These are phyloP conservation scores for Salvia sclarea DNA, from an alignment of 305 asterid species.

Conservation along the genomic window DNA sequence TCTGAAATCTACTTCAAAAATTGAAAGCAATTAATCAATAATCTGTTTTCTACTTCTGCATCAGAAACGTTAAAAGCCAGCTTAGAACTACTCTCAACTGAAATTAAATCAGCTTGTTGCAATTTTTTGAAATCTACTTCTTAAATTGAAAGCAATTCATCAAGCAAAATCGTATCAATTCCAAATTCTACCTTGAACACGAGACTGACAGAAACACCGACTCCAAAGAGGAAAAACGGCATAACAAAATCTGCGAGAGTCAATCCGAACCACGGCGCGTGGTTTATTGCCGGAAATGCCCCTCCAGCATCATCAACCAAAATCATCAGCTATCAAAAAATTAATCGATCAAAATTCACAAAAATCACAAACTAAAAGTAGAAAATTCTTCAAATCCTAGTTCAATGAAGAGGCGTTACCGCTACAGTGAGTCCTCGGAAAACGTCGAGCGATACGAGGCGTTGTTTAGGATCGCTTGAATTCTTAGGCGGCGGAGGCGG, in stretches of 20 bases:
- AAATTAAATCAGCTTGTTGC: not conserved
- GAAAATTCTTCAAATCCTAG: no score
- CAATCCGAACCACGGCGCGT: conserved; percentile 91
- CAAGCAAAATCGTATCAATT: conserved; percentile 1
- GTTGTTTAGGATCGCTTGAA: conserved; percentile 48
- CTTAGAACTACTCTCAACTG: conserved; percentile 21
- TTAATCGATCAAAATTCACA: not conserved
- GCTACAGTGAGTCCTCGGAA: conserved; percentile 86
- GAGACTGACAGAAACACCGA: conserved; percentile 74
- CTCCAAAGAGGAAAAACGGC: conserved; percentile 90
- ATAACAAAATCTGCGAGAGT: conserved; percentile 92
- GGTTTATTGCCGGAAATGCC: conserved; percentile 80
- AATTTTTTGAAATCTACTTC: not conserved
- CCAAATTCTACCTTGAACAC: conserved; percentile 67
- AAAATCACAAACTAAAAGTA: not conserved
- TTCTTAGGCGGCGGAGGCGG: conserved; percentile 33
- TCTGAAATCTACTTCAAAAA: no score
- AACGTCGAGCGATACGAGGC: conserved; percentile 76
- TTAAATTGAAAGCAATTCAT: not conserved
- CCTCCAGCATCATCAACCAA: conserved; percentile 93
- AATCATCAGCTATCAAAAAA: conserved; percentile 68
- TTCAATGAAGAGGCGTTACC: no score
- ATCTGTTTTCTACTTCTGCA: no score
- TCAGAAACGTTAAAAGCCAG: conserved; percentile 18
- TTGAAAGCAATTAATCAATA: no score